Conservation (phyloP, 2,329 filamentous ascomycete species). For the Aspergillus oerlinghausenensis region DNA sequence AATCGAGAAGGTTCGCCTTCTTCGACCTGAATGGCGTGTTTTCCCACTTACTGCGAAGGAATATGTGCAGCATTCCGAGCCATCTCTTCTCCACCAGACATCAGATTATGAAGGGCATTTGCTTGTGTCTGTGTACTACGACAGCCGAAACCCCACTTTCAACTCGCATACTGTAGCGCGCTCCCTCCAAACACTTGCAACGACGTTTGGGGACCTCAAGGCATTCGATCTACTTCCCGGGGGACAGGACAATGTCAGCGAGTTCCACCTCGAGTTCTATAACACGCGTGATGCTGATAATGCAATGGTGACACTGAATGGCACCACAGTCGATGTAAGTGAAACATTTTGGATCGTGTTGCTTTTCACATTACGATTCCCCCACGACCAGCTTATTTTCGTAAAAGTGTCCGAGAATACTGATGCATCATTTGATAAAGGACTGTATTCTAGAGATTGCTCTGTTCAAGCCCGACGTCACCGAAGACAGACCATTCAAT, state of each 20-base stretch:
- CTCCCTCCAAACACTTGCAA: constrained; percentile 40
- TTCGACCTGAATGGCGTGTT: constrained; percentile 46
- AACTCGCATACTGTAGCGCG: constrained; percentile 41
- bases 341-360: background rate
- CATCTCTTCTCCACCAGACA: constrained; percentile 19
- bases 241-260: constrained; percentile 26
- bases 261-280: constrained; percentile 39
- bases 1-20: constrained; percentile 43
- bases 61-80: constrained; percentile 38
- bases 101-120: constrained; percentile 55
- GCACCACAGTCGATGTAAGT: constrained; percentile 33
- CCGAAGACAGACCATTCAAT: constrained; percentile 10
- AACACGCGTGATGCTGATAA: constrained; percentile 35
- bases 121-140: constrained; percentile 46
- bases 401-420: background rate
- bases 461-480: constrained; percentile 27
- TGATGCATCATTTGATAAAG: constrained; percentile 12
- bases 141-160: constrained; percentile 22
- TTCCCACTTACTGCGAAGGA: constrained; percentile 44
- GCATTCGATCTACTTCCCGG: constrained; percentile 26
- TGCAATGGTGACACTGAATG: constrained; percentile 32
- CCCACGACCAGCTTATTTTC: background rate
- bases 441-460: constrained; percentile 28
- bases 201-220: constrained; percentile 37
- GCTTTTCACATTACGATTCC: background rate